Evolutionary conservation across 306 rosid species (phyloP).

Genomic region (Carpinus fangiana): DNA sequence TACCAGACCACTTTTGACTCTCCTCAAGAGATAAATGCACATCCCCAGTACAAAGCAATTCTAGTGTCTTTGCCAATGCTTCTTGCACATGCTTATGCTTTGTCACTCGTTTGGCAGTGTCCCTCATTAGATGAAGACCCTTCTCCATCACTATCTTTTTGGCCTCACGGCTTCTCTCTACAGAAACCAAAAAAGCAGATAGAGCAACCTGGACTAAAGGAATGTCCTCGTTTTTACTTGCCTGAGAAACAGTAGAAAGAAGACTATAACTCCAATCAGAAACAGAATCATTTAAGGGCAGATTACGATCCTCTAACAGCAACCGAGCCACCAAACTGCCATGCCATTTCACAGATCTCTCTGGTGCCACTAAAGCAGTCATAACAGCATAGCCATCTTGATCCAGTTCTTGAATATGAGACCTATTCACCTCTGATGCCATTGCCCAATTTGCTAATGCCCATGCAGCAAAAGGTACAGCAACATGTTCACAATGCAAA

Average conservation of each 20-base stretch:
- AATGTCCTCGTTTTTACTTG: slow-evolving; percentile 76
- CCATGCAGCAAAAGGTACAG: slow-evolving; percentile 98
- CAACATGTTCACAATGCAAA: slow-evolving; percentile 90
- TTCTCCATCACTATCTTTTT: slow-evolving; percentile 75
- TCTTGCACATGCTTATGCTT: slow-evolving; percentile 79
- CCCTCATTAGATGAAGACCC: slow-evolving; percentile 86
- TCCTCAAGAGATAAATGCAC: slow-evolving; percentile 79
- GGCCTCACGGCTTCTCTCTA: slow-evolving; percentile 71
- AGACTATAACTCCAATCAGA: slow-evolving; percentile 90
- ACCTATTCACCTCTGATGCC: slow-evolving; percentile 72
- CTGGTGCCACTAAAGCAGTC: slow-evolving; percentile 91
- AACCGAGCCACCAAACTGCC: slow-evolving; percentile 79
- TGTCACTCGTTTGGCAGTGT: slow-evolving; percentile 60
- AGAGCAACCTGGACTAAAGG: slow-evolving; percentile 77
- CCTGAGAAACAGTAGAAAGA: slow-evolving; percentile 83
- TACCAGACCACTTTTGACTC: slow-evolving; percentile 90
- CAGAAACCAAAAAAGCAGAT: slow-evolving; percentile 81
- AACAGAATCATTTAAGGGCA: slow-evolving; percentile 75
- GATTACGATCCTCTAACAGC: slow-evolving; percentile 70
- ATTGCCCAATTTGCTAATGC: slow-evolving; percentile 96
- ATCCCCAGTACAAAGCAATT: slow-evolving; percentile 65
- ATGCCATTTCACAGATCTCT: slow-evolving; percentile 98
- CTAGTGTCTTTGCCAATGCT: slow-evolving; percentile 74
- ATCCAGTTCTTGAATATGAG: slow-evolving; percentile 77
- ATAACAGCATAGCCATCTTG: slow-evolving; percentile 83